Conservation (phyloP, 1,139 yeast species). For the Pneumocystis canis region DNA sequence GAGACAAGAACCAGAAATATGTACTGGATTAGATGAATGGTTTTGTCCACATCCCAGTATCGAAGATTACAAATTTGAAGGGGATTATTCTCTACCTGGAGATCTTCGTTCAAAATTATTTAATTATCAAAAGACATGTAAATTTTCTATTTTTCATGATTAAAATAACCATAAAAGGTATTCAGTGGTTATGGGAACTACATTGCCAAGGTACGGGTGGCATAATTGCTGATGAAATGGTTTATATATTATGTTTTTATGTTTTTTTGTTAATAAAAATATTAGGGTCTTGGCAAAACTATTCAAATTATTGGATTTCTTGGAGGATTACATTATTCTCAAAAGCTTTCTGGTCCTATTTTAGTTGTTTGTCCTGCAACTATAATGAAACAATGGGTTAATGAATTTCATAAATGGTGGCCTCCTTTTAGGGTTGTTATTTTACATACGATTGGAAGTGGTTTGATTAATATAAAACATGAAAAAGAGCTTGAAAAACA, state of each 20-base stretch:
- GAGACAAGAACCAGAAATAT: slow-evolving; percentile 7
- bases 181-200: slow-evolving; percentile 58
- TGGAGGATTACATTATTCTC: slow-evolving; percentile 80
- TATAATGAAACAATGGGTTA: slow-evolving; percentile 89
- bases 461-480: slow-evolving; percentile 39
- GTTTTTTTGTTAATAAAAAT: neutral
- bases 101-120: slow-evolving; percentile 76
- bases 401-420: slow-evolving; percentile 96
- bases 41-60: slow-evolving; percentile 59
- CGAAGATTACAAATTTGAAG: slow-evolving; percentile 60
- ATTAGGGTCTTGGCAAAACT: slow-evolving; percentile 72
- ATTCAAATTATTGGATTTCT: slow-evolving; percentile 79
- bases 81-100: slow-evolving; percentile 66
- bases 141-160: slow-evolving; percentile 29
- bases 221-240: slow-evolving; percentile 90
- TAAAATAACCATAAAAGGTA: slow-evolving; percentile 38
- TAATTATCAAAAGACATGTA: slow-evolving; percentile 83
- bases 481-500: slow-evolving; percentile 38
- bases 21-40: slow-evolving; percentile 39
- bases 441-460: slow-evolving; percentile 83
- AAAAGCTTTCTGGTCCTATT: slow-evolving; percentile 58
- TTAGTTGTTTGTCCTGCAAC: slow-evolving; percentile 92
- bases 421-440: slow-evolving; percentile 81
- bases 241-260: neutral
- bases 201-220: slow-evolving; percentile 84